These are phyloP conservation scores for Liriodendron chinense DNA, from an alignment of 164 flowering plant genomes.

Conservation along the genomic window DNA sequence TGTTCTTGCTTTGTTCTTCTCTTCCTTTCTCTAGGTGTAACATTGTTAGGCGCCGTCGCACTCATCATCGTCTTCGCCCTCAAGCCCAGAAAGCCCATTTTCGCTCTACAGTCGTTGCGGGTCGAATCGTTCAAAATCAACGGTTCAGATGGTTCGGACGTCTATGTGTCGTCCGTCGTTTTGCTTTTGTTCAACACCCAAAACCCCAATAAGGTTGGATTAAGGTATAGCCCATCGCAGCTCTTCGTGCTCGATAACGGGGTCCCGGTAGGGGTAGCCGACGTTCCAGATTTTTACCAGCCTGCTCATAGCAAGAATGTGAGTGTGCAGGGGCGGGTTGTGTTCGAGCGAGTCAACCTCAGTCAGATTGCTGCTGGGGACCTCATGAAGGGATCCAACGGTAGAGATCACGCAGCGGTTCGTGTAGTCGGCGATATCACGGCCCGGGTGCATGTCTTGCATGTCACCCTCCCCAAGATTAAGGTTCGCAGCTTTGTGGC, in stretches of 20 bases:
- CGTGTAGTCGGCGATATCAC: slow-evolving; percentile 39
- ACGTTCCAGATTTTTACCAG: slow-evolving; percentile 39
- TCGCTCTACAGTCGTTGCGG: slow-evolving; percentile 28
- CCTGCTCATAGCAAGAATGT: slow-evolving; percentile 47
- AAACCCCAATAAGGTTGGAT: slow-evolving; percentile 50
- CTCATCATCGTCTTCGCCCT: slow-evolving; percentile 29
- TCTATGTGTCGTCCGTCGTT: slow-evolving; percentile 31
- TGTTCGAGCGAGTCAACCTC: slow-evolving; percentile 28
- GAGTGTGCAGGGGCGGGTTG: slow-evolving; percentile 21
- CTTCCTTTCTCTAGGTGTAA: slow-evolving; percentile 16
- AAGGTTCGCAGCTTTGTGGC: slow-evolving; percentile 28
- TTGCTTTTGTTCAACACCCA: slow-evolving; percentile 30
- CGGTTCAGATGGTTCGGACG: slow-evolving; percentile 9
- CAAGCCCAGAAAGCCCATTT: slow-evolving; percentile 44
- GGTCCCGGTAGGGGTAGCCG: slow-evolving; percentile 32
- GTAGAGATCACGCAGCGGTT: slow-evolving; percentile 9
- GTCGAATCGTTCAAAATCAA: slow-evolving; percentile 34
- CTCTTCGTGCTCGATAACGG: slow-evolving; percentile 28
- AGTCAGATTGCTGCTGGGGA: slow-evolving; percentile 7
- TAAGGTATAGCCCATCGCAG: slow-evolving; percentile 28
- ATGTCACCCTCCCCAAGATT: slow-evolving; percentile 32
- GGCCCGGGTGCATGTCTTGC: slow-evolving; percentile 24
- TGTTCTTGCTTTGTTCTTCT: slow-evolving; percentile 30
- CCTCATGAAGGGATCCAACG: neutral
- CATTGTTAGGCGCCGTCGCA: slow-evolving; percentile 14